Base-by-base conservation (phyloP, 106 monocot genomes). In the Acorus gramineus region DNA sequence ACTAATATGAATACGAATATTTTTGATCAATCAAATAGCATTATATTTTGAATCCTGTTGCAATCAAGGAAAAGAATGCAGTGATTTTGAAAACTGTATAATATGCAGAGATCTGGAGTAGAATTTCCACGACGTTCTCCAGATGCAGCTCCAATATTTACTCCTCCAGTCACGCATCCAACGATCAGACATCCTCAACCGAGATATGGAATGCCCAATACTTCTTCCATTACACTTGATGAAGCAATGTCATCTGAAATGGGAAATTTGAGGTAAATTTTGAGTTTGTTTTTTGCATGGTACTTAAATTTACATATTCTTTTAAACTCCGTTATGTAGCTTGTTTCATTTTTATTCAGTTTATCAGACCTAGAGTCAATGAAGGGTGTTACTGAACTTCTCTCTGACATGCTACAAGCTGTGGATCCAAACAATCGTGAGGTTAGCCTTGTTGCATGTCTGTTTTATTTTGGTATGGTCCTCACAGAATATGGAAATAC, bases 371-470 rank as follows among this genome's bases (percentile, higher is more conserved):
- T 94, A 73, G 82, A 81, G 54, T 67, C 86, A 52, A 82, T 90
- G 51, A 73, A 64, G 51, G 63, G 75, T 55, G 80, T 80, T 46
- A 82, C 72, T 74, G 94, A 89, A 58, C 80, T 94, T 63, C 66
- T 94, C 69, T 71, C 67, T 59, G 94, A 94, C 43, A 94, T 94
- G 94, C 73, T 94, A 47, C 89, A 84, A 84, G 94, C 86, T 68
- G 77, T 89, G 14, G 76, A 90, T 60, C 84, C 71, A 55, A 62
- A 69, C 69, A 86, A 86, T 66, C 64, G 52, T 6, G 77, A 65
- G 86, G 94, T 94, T 80, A 60, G 48, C 6, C 49, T 53, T 11
- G 4, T 55, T 9, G 44, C 14, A 59, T 28, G 3, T 59, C 42
- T 59, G 7, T 59, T 10, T 14, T 8, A 43, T 59, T 3, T 3